A percentile compares a stretch with the other conserved stretches of the same genome.
phyloP scores from a whole-genome alignment of 306 rosid genomes.

The Begonia masoniana region DNA sequence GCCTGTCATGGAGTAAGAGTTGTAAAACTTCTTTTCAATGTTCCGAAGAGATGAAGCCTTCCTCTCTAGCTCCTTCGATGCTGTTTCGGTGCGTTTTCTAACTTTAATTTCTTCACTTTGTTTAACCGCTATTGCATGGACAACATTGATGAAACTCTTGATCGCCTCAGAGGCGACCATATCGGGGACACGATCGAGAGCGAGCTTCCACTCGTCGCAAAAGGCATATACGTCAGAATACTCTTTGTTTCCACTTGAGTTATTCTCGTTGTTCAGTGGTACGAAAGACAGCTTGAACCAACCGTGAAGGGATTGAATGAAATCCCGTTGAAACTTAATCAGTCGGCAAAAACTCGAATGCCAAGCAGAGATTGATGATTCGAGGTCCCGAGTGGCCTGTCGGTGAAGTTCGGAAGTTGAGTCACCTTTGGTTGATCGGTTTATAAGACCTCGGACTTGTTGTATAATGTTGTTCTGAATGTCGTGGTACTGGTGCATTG shows the following conservation, averaged over 20 bases:
- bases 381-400: conserved; percentile 95
- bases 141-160: conserved; percentile 83
- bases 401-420: conserved; percentile 85
- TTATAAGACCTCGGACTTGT: conserved; percentile 91
- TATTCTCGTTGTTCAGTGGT: conserved; percentile 48
- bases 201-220: conserved; percentile 96
- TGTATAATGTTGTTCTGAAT: conserved; percentile 82
- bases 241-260: conserved; percentile 27
- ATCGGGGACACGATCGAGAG: conserved; percentile 94
- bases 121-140: conserved; percentile 60
- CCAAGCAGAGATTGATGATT: conserved; percentile 80
- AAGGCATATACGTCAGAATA: conserved; percentile 50
- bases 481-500: conserved; percentile 90
- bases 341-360: conserved; percentile 81
- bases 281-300: conserved; percentile 83
- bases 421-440: conserved; percentile 44
- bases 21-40: conserved; percentile 82
- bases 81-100: conserved; percentile 58
- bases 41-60: conserved; percentile 68
- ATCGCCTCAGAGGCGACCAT: conserved; percentile 93
- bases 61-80: conserved; percentile 82
- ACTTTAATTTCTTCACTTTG: conserved; percentile 83
- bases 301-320: conserved; percentile 60
- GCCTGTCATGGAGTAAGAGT: conserved; percentile 89
- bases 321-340: conserved; percentile 76